Evolutionary conservation across 2,329 filamentous ascomycete species (phyloP).

Genomic region (Onygenales sp.): DNA sequence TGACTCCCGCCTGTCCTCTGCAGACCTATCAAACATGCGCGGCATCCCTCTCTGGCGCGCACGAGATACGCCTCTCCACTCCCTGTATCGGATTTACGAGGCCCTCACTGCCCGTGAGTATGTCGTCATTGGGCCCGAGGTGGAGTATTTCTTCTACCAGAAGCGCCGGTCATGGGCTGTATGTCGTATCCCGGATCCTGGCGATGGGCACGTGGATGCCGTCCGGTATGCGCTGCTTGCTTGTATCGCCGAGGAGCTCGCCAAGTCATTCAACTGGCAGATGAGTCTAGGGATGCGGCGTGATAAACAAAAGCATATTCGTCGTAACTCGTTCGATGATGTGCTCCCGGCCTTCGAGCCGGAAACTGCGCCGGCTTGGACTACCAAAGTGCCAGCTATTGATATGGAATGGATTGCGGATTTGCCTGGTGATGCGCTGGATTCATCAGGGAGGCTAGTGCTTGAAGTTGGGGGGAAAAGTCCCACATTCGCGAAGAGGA

Average conservation of each 20-base stretch:
- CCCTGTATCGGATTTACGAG: constrained; percentile 19
- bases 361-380: constrained; percentile 12
- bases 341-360: constrained; percentile 9
- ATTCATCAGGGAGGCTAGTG: constrained; percentile 7
- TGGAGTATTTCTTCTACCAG: constrained; percentile 20
- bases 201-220: constrained; percentile 12
- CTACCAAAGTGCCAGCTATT: constrained; percentile 10
- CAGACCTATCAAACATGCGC: constrained; percentile 4
- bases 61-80: constrained; percentile 16
- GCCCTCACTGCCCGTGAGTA: constrained; percentile 13
- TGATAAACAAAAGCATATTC: constrained; percentile 9
- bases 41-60: constrained; percentile 14
- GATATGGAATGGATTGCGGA: constrained; percentile 3
- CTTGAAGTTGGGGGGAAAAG: constrained; percentile 11
- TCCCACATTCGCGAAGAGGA: constrained; percentile 9
- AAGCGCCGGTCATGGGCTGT: constrained; percentile 11
- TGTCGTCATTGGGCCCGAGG: constrained; percentile 11
- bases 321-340: constrained; percentile 9
- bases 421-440: constrained; percentile 4
- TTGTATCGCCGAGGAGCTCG: constrained; percentile 17
- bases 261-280: constrained; percentile 18
- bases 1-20: background rate
- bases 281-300: constrained; percentile 15
- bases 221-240: constrained; percentile 21
- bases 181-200: constrained; percentile 15